These are phyloP conservation scores for Lasiosphaeria hispida DNA, from an alignment of 495 filamentous ascomycete species.

Conservation along the genomic window DNA sequence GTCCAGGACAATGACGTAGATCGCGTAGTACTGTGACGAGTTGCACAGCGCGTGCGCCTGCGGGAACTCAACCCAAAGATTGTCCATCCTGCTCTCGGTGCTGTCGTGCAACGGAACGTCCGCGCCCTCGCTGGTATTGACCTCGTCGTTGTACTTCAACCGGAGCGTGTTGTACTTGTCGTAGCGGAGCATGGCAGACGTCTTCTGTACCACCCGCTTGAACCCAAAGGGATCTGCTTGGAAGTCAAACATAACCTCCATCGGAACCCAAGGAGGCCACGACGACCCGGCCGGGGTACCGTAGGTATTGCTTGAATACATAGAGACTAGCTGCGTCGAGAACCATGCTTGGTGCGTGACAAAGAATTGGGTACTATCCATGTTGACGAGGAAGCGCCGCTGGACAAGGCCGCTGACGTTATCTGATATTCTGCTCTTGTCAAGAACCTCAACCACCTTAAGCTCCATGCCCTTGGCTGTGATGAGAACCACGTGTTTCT, in stretches of 20 bases:
- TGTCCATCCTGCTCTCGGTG: constrained; percentile 80
- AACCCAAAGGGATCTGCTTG: constrained; percentile 88
- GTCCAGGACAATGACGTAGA: constrained; percentile 96
- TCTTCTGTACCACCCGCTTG: constrained; percentile 89
- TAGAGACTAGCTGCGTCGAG: constrained; percentile 71
- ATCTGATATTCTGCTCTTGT: constrained; percentile 87
- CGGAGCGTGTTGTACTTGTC: constrained; percentile 98
- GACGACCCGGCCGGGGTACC: constrained; percentile 78
- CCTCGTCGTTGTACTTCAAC: constrained; percentile 95
- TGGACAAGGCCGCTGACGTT: constrained; percentile 94
- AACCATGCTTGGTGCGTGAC: constrained; percentile 91
- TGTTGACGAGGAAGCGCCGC: constrained; percentile 85
- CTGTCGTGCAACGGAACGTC: constrained; percentile 46
- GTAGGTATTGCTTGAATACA: constrained; percentile 92
- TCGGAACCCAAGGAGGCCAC: constrained; percentile 96
- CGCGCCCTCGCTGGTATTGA: constrained; percentile 57
- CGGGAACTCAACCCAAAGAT: constrained; percentile 95
- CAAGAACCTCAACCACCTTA: constrained; percentile 95
- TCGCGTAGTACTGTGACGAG: constrained; percentile 91
- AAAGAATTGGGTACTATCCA: constrained; percentile 97
- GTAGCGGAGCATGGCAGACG: constrained; percentile 87
- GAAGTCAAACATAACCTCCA: constrained; percentile 98
- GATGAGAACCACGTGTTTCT: constrained; percentile 86
- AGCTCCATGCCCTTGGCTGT: constrained; percentile 95
- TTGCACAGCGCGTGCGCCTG: constrained; percentile 89